Evolutionary conservation across 805 yeast species (phyloP).

Genomic region (Isabelozyma gotoi): DNA sequence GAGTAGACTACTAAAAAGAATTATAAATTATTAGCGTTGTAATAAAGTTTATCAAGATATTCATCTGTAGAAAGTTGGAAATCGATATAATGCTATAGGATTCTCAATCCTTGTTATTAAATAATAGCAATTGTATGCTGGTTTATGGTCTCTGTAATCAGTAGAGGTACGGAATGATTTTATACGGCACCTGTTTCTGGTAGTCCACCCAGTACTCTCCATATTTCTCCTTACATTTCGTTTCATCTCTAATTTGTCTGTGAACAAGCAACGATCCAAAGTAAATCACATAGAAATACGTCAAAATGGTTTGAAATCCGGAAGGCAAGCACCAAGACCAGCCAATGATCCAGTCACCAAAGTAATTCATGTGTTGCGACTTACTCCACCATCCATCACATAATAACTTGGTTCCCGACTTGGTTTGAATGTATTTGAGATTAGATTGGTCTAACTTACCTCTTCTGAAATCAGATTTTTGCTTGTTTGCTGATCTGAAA

Average conservation of each 20-base stretch:
- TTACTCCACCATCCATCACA: constrained; percentile 96
- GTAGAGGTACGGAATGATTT: constrained; percentile 86
- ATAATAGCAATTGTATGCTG: background rate
- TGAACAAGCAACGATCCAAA: constrained; percentile 82
- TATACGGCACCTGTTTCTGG: constrained; percentile 77
- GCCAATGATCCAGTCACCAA: constrained; percentile 94
- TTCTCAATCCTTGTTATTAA: too few relatives aligned
- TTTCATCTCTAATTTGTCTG: constrained; percentile 89
- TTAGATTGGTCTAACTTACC: constrained; percentile 71
- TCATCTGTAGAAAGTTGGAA: too few relatives aligned
- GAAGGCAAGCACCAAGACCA: constrained; percentile 92
- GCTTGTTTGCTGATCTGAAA: constrained; percentile 80
- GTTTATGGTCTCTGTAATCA: constrained; percentile 23
- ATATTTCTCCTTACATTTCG: constrained; percentile 83
- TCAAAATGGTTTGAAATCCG: constrained; percentile 74
- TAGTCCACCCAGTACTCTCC: constrained; percentile 86
- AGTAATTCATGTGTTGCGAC: constrained; percentile 90
- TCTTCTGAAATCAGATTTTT: constrained; percentile 79
- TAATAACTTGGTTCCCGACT: constrained; percentile 75
- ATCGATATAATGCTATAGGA: too few relatives aligned
- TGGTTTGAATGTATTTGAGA: constrained; percentile 59
- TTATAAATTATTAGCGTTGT: too few relatives aligned
- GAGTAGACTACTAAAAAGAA: constrained; percentile 19
- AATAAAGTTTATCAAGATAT: too few relatives aligned
- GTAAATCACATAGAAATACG: constrained; percentile 84